Evolutionary conservation across 1,284 basidiomycete species (phyloP).

Genomic region (Neonothopanus nambi): DNA sequence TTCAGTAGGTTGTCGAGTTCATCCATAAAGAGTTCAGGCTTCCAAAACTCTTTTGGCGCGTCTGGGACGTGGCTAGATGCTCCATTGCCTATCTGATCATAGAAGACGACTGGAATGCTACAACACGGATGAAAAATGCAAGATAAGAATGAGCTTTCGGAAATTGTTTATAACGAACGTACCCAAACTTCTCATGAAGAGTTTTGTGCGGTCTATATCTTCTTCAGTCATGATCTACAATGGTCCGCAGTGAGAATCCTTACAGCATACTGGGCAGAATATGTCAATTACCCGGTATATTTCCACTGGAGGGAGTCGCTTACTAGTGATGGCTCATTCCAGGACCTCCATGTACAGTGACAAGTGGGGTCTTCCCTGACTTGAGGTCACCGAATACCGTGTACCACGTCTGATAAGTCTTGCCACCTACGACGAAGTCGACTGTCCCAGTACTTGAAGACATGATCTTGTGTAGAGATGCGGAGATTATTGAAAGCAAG

Average conservation of each 20-base stretch:
- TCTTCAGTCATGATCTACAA: too few species aligned
- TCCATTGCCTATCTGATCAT: slow-evolving; percentile 53
- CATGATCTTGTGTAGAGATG: too few species aligned
- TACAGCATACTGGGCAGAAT: slow-evolving; percentile 1
- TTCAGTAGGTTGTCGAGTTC: slow-evolving; percentile 46
- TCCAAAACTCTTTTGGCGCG: slow-evolving; percentile 44
- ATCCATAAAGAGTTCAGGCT: slow-evolving; percentile 41
- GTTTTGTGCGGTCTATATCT: slow-evolving; percentile 1
- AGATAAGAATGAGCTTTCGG: too few species aligned
- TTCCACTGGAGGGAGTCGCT: neutral
- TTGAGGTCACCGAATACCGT: slow-evolving; percentile 36
- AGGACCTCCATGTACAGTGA: slow-evolving; percentile 43
- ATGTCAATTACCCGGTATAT: neutral
- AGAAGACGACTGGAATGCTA: slow-evolving; percentile 42
- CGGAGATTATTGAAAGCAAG: too few species aligned
- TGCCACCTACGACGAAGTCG: slow-evolving; percentile 24
- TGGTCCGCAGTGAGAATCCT: neutral
- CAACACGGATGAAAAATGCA: neutral
- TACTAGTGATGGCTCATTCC: slow-evolving; percentile 27
- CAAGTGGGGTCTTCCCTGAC: slow-evolving; percentile 28
- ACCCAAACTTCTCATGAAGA: slow-evolving; percentile 9
- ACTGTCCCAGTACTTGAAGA: slow-evolving; percentile 5
- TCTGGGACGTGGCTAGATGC: slow-evolving; percentile 46
- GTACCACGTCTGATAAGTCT: slow-evolving; percentile 42
- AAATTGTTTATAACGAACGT: neutral